Conservation (phyloP, 2,329 filamentous ascomycete genomes). For the Claviceps humidiphila region DNA sequence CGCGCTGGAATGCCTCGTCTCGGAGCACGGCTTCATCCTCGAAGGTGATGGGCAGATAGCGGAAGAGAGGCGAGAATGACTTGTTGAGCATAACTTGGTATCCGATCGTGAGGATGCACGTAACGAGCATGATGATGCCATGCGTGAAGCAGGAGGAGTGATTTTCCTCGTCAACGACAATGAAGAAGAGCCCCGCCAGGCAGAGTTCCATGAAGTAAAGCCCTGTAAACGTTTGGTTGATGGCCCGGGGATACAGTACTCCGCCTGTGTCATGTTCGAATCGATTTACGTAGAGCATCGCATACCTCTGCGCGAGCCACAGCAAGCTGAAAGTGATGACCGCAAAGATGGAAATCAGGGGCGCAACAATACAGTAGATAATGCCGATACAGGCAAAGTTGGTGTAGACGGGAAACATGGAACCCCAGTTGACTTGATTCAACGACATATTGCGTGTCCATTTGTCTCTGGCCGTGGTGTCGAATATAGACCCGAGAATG, state of each 20-base stretch:
- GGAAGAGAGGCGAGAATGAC: constrained; percentile 73
- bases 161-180: constrained; percentile 46
- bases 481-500: constrained; percentile 63
- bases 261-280: constrained; percentile 87
- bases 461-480: constrained; percentile 71
- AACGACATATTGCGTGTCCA: constrained; percentile 74
- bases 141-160: constrained; percentile 55
- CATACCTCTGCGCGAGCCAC: constrained; percentile 94
- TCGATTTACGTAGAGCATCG: constrained; percentile 86
- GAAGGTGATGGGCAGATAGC: constrained; percentile 84
- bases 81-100: constrained; percentile 73
- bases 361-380: constrained; percentile 80
- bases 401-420: constrained; percentile 91
- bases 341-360: constrained; percentile 84
- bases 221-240: constrained; percentile 92
- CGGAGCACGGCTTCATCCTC: constrained; percentile 90
- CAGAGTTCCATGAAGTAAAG: constrained; percentile 91
- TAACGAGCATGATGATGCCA: constrained; percentile 72
- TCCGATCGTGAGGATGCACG: constrained; percentile 53
- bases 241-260: constrained; percentile 76
- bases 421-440: constrained; percentile 72
- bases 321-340: constrained; percentile 83
- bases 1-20: constrained; percentile 75
- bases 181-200: constrained; percentile 79
- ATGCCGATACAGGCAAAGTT: constrained; percentile 89